Conservation (phyloP, 2,329 filamentous ascomycete genomes). For the Diaporthe longicolla region DNA sequence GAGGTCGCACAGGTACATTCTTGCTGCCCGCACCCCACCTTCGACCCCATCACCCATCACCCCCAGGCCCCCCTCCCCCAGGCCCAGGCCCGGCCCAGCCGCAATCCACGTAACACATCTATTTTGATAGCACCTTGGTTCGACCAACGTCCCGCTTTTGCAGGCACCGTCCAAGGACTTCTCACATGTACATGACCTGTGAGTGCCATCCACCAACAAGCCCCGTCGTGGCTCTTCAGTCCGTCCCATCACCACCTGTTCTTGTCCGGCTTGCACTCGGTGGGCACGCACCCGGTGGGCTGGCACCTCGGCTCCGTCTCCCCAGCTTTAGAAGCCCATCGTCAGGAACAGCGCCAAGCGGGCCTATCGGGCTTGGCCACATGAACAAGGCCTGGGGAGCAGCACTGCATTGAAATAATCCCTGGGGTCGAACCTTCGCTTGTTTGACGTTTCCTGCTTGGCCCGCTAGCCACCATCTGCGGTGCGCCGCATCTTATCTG, state of each 20-base stretch:
- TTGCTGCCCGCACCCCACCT: constrained; percentile 7
- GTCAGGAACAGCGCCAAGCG: constrained; percentile 32
- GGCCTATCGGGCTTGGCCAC: constrained; percentile 33
- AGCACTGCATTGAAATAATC: constrained; percentile 20
- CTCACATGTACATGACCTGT: too few relatives aligned
- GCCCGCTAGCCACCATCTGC: constrained; percentile 12
- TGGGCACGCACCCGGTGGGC: background rate
- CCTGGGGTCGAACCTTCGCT: constrained; percentile 14
- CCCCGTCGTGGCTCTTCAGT: constrained; percentile 18
- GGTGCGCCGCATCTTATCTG: background rate
- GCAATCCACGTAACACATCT: background rate
- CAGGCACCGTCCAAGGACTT: background rate
- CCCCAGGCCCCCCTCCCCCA: background rate
- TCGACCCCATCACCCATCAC: background rate
- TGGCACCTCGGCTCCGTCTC: background rate
- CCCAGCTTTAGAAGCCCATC: constrained; percentile 15
- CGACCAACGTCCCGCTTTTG: background rate
- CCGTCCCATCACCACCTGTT: background rate
- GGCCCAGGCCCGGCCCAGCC: constrained; percentile 1
- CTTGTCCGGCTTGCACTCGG: background rate
- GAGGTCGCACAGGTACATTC: background rate
- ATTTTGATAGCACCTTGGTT: constrained; percentile 9
- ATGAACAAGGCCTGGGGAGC: constrained; percentile 14
- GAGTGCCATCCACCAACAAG: background rate
- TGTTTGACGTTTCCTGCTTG: constrained; percentile 26